Evolutionary conservation across 306 rosid genomes (phyloP).

Genomic region (Elaeagnus macrophylla): DNA sequence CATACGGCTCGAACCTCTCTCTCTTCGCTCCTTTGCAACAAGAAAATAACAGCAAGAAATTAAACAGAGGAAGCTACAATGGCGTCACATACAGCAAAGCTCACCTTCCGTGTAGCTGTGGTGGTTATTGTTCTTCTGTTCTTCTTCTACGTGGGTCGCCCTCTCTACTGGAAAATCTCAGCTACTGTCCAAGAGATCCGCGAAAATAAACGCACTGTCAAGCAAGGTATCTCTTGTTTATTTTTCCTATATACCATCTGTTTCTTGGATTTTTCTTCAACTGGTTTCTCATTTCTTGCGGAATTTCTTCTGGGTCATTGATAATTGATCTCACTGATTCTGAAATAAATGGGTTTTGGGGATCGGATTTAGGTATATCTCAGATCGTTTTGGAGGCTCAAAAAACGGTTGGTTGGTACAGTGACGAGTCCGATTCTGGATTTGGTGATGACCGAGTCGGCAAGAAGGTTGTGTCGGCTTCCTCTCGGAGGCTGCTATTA

Average conservation of each 20-base stretch:
- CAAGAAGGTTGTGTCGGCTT: slow-evolving; percentile 23
- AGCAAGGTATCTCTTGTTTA: slow-evolving; percentile 47
- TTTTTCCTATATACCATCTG: too few relatives aligned
- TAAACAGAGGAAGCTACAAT: slow-evolving; percentile 11
- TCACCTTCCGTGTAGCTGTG: slow-evolving; percentile 39
- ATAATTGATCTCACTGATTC: background rate
- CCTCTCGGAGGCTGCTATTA: slow-evolving; percentile 26
- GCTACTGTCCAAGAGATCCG: slow-evolving; percentile 78
- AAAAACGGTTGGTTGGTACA: slow-evolving; percentile 72
- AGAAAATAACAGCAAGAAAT: background rate
- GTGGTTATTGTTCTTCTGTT: slow-evolving; percentile 28
- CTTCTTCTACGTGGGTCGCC: slow-evolving; percentile 70
- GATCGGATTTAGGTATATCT: slow-evolving; percentile 47
- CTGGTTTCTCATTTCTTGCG: background rate
- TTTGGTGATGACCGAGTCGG: slow-evolving; percentile 10
- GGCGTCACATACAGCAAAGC: slow-evolving; percentile 48
- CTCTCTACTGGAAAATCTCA: slow-evolving; percentile 80
- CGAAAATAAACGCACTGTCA: slow-evolving; percentile 65
- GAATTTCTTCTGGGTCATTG: background rate
- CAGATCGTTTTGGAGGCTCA: slow-evolving; percentile 82
- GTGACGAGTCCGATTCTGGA: slow-evolving; percentile 47
- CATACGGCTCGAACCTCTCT: too few relatives aligned
- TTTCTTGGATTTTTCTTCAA: too few relatives aligned
- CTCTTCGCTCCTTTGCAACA: background rate
- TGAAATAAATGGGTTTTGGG: slow-evolving; percentile 1